These are phyloP conservation scores for Myriangium duriaei DNA, from an alignment of 2,329 filamentous ascomycete species.

Conservation along the genomic window DNA sequence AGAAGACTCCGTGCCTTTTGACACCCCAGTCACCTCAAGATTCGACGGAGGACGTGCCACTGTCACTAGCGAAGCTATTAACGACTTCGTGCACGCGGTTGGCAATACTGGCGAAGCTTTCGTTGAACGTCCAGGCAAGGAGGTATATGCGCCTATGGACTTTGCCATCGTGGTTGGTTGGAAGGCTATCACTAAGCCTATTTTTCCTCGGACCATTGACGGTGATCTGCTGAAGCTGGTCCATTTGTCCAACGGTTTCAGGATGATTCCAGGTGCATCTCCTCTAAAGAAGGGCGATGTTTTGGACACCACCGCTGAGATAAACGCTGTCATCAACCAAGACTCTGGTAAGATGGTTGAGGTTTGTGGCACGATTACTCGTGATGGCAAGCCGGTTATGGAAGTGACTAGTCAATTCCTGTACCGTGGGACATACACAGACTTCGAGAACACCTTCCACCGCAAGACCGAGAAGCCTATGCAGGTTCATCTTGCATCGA, in stretches of 20 bases:
- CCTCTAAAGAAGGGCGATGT: constrained; percentile 92
- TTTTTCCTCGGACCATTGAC: constrained; percentile 93
- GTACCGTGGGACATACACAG: constrained; percentile 83
- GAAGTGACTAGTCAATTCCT: constrained; percentile 97
- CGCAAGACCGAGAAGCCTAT: constrained; percentile 92
- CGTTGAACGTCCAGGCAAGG: constrained; percentile 87
- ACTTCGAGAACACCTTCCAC: constrained; percentile 98
- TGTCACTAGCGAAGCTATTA: constrained; percentile 85
- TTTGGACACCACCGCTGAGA: constrained; percentile 81
- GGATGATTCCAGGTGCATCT: constrained; percentile 92
- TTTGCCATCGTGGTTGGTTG: constrained; percentile 39
- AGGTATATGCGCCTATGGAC: constrained; percentile 94
- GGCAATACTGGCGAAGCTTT: constrained; percentile 97
- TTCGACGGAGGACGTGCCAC: constrained; percentile 83
- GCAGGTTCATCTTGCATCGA: constrained; percentile 75
- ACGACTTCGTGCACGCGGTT: constrained; percentile 97
- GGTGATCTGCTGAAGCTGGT: constrained; percentile 93
- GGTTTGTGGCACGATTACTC: constrained; percentile 91
- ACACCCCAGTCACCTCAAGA: constrained; percentile 69
- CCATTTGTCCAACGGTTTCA: constrained; percentile 93
- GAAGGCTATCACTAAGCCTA: constrained; percentile 98
- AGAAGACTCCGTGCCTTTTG: constrained; percentile 68
- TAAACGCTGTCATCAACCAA: constrained; percentile 97
- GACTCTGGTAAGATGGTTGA: constrained; percentile 99
- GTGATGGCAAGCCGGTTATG: constrained; percentile 79